Conservation (phyloP, 2,329 filamentous ascomycete species). For the Colletotrichum gloeosporioides region DNA sequence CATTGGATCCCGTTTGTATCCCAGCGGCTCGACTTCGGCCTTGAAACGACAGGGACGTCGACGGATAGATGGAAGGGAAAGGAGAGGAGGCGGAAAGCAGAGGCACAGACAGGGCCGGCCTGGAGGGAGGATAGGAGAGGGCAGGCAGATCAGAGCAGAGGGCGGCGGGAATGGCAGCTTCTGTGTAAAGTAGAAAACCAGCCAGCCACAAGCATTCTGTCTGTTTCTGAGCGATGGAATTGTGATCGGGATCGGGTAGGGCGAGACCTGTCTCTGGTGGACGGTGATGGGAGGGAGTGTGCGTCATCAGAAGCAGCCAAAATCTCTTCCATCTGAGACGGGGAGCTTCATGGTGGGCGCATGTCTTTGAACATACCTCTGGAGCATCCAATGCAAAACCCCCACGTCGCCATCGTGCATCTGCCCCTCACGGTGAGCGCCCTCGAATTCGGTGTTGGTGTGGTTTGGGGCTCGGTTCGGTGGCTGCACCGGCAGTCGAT, state of each 20-base stretch:
- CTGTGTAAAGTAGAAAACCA: neutral
- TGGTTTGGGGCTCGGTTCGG: neutral
- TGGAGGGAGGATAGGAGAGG: neutral
- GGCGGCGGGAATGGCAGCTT: neutral
- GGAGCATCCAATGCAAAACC: constrained; percentile 12
- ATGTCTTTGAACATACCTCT: constrained; percentile 11
- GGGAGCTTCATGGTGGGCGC: neutral
- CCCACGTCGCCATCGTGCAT: constrained; percentile 10
- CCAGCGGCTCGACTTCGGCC: neutral
- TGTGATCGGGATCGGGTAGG: constrained; percentile 15
- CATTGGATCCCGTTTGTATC: neutral
- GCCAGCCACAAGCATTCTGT: neutral
- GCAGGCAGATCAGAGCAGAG: neutral
- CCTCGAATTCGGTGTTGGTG: neutral
- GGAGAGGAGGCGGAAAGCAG: neutral
- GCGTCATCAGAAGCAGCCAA: constrained; percentile 11
- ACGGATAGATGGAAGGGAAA: neutral
- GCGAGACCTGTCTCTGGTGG: constrained; percentile 3
- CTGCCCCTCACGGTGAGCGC: neutral
- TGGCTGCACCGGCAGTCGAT: neutral
- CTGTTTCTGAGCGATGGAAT: neutral
- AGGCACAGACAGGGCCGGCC: neutral
- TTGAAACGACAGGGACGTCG: neutral
- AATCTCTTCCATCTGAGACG: neutral
- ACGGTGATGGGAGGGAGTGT: constrained; percentile 16